A percentile compares a stretch with the other conserved stretches of the same genome.
phyloP scores from a whole-genome alignment of 352 stramenopile genomes.

The Phytophthora hibernalis region DNA sequence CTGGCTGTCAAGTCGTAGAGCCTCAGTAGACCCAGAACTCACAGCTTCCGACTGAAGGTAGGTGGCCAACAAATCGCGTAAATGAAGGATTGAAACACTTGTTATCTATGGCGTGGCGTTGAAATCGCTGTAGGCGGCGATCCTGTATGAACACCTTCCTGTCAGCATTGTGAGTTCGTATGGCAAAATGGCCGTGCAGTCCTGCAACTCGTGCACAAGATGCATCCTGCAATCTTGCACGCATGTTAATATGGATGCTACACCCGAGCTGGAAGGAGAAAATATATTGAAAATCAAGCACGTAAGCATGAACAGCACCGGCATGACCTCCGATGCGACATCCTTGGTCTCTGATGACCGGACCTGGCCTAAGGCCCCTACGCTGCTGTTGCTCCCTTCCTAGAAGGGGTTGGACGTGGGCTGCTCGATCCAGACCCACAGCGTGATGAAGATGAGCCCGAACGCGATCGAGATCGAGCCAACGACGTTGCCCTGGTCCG shows the following conservation, averaged over 20 bases:
- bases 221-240: too few relatives aligned
- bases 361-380: slow-evolving; percentile 26
- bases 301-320: slow-evolving; percentile 33
- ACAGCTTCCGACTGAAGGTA: slow-evolving; percentile 19
- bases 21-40: slow-evolving; percentile 5
- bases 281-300: slow-evolving; percentile 56
- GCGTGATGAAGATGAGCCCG: slow-evolving; percentile 77
- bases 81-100: slow-evolving; percentile 28
- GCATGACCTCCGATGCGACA: slow-evolving; percentile 17
- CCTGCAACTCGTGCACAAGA: too few relatives aligned
- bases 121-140: too few relatives aligned
- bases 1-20: slow-evolving; percentile 85
- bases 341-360: slow-evolving; percentile 22
- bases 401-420: slow-evolving; percentile 85
- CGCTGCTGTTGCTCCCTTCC: slow-evolving; percentile 12
- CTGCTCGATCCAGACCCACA: slow-evolving; percentile 88
- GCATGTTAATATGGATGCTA: too few relatives aligned
- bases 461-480: slow-evolving; percentile 77
- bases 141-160: too few relatives aligned
- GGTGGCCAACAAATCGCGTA: slow-evolving; percentile 24
- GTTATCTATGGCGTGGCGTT: not conserved
- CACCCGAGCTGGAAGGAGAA: slow-evolving; percentile 28
- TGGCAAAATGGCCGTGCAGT: too few relatives aligned
- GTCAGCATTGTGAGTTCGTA: too few relatives aligned
- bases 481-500: slow-evolving; percentile 87